A percentile compares a stretch with the other conserved stretches of the same genome.
phyloP scores from a whole-genome alignment of 345 rosid genomes.

The Salix udensis region DNA sequence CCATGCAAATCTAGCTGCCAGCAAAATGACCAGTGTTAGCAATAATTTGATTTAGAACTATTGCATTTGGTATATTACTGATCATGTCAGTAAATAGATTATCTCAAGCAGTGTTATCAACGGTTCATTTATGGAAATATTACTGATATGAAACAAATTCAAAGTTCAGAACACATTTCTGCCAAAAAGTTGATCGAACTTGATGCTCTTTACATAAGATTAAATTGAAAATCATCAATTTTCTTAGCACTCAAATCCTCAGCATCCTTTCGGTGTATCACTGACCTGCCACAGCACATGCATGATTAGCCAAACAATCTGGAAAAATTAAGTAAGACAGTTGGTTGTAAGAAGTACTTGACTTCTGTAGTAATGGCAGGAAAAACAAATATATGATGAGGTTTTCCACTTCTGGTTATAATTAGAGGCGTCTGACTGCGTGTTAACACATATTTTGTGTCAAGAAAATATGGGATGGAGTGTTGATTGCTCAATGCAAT shows the following conservation, averaged over 20 bases:
- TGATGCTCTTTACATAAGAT: neutral
- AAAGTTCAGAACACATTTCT: too few relatives aligned
- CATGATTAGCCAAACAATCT: neutral
- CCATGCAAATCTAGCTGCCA: neutral
- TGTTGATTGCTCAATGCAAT: slow-evolving; percentile 57
- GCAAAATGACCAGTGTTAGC: neutral
- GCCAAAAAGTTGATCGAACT: neutral
- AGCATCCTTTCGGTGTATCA: neutral
- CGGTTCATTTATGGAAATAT: neutral
- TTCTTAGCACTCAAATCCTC: neutral
- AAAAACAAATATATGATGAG: neutral
- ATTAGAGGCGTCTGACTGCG: neutral
- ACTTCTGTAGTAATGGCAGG: neutral
- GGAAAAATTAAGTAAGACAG: neutral
- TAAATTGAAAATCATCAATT: neutral
- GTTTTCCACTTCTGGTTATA: too few relatives aligned
- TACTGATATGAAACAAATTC: too few relatives aligned
- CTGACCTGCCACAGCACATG: neutral
- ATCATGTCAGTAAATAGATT: neutral
- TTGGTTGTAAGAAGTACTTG: neutral
- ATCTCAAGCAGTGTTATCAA: neutral
- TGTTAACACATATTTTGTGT: slow-evolving; percentile 13
- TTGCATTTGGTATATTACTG: neutral
- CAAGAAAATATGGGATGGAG: slow-evolving; percentile 59
- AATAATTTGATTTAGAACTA: neutral